phyloP scores from a whole-genome alignment of 306 rosid species.

The Vigna angularis region DNA sequence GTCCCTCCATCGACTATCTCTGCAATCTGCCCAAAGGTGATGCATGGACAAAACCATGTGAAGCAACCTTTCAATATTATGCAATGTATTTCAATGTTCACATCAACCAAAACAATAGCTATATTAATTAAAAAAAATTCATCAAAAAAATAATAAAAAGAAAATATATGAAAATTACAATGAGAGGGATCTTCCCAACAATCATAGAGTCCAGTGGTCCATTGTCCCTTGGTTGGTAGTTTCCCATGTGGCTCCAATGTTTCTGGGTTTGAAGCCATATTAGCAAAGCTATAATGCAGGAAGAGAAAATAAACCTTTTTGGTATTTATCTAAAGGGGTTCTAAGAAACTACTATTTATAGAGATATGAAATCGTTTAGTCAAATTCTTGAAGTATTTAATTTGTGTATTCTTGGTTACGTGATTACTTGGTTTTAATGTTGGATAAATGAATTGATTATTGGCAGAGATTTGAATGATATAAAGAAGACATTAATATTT shows the following conservation, averaged over 20 bases:
- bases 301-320: background rate
- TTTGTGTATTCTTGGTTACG: background rate
- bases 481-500: background rate
- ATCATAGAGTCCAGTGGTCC: constrained; percentile 8
- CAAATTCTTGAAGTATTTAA: background rate
- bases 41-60: constrained; percentile 9
- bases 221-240: background rate
- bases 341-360: background rate
- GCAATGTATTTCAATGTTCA: background rate
- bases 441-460: background rate
- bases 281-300: background rate
- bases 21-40: constrained; percentile 23
- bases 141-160: background rate
- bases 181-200: constrained; percentile 9
- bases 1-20: constrained; percentile 13
- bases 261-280: constrained; percentile 11
- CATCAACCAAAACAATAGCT: background rate
- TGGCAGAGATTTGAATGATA: background rate
- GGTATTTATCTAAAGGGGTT: background rate
- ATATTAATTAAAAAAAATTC: background rate
- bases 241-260: background rate
- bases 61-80: background rate
- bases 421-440: background rate
- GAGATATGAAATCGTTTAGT: background rate
- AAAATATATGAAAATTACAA: background rate